Conservation (phyloP, 2,329 filamentous ascomycete genomes). For the Alternaria sp. region DNA sequence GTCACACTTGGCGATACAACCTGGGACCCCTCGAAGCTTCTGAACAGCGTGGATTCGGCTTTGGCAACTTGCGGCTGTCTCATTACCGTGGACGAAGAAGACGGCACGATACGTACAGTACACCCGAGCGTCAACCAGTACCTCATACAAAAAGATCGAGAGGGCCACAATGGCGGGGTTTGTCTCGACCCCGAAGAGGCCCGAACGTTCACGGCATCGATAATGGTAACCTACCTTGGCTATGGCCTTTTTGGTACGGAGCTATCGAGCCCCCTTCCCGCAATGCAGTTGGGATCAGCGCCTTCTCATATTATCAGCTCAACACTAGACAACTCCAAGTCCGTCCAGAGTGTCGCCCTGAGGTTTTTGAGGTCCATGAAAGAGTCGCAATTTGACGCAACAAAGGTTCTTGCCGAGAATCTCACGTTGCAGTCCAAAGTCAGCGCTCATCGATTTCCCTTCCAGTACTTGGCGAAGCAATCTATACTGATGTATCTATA, state of each 20-base stretch:
- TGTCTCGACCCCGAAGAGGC: neutral
- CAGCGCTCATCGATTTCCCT: neutral
- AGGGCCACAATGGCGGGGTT: neutral
- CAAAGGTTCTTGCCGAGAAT: neutral
- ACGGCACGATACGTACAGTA: conserved; percentile 22
- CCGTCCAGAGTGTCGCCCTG: neutral
- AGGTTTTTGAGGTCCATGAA: neutral
- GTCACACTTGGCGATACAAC: neutral
- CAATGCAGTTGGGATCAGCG: neutral
- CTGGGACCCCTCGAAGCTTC: neutral
- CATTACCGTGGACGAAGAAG: conserved; percentile 28
- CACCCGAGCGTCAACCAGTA: conserved; percentile 27
- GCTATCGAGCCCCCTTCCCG: conserved; percentile 7
- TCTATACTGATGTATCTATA: neutral
- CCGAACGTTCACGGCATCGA: conserved; percentile 18
- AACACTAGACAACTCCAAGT: neutral
- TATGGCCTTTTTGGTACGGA: conserved; percentile 27
- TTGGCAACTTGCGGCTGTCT: conserved; percentile 27
- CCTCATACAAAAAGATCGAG: conserved; percentile 7
- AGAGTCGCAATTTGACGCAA: neutral
- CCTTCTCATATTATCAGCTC: neutral
- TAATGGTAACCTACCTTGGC: conserved; percentile 26
- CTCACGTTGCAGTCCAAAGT: neutral
- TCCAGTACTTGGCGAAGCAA: neutral
- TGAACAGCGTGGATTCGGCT: neutral